Evolutionary conservation across 768 basidiomycete genomes (phyloP), one percentile per base, ranked within the genome.

Genomic region (Leccinum fibrillosum): DNA sequence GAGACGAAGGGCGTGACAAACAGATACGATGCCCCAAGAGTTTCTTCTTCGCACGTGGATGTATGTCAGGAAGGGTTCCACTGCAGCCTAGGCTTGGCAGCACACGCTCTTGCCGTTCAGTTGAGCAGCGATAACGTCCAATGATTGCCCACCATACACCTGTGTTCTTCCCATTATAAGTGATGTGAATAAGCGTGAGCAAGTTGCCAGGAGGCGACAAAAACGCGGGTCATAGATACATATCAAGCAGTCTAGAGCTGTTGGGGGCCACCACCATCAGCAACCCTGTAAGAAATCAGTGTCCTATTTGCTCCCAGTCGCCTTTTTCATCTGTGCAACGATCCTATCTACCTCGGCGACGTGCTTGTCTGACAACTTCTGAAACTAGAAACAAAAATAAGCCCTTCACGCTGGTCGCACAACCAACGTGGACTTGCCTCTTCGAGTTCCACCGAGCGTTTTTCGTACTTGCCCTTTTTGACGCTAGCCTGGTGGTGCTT

Each of bases 381-480:
- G 89, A 69, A 92, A 90, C 92, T 93, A 56, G 19, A 42, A 2
- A 2, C 35, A 52, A 56, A 23, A 13, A 19, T 60, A 19, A 63
- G 54, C 25, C 30, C 12, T 15, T 9, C 23, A 48, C 32, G 30
- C 11, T 19, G 12, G 5, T 45, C 39, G 53, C 4, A 28, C 28
- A 23, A 12, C 1, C 17, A 37, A n/a, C 1, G 3, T 26, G 2
- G 13, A 32, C 54, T 28, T 15, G 55, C 92, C 76, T 88, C 87
- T 39, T 88, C 82, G n/a, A 85, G 53, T 59, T 89, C 89, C 9
- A 84, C 64, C 0, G 88, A 86, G 63, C 81, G 86, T 64, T 89
- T 91, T 54, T 77, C 80, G 62, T 82, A 88, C 65, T 84, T 85
- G 35, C 86, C 85, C 51, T 81, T 83, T 69, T 90, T 92, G 32